A percentile compares a stretch with the other conserved stretches of the same genome.
Conservation (phyloP, 192 early-diverging fungal species). For the Backusella tarrabulga region DNA sequence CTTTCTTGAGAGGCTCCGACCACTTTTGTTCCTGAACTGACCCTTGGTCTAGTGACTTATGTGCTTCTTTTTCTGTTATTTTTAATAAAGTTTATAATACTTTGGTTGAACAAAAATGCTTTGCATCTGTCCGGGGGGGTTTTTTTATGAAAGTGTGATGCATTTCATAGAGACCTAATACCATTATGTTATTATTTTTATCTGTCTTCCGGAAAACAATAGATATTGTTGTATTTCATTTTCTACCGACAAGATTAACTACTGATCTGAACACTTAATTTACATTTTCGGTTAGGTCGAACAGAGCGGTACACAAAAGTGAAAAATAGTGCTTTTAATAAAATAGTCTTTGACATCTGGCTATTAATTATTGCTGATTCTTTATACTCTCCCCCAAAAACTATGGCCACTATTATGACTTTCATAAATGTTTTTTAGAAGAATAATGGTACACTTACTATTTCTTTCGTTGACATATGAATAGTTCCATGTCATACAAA, state of each 20-base stretch:
- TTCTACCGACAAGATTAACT: background rate
- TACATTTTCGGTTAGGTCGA: background rate
- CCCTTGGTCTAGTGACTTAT: background rate
- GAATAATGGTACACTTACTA: background rate
- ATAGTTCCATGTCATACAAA: background rate
- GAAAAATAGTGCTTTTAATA: background rate
- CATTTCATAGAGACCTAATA: background rate
- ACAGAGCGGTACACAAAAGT: background rate
- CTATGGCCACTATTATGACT: background rate
- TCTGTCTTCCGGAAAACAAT: background rate
- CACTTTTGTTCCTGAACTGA: background rate
- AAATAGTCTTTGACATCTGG: background rate
- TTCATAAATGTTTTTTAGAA: background rate
- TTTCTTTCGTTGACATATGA: background rate
- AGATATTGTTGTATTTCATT: background rate
- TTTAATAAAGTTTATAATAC: background rate
- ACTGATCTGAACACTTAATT: background rate
- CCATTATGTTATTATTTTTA: background rate
- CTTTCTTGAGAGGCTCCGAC: background rate
- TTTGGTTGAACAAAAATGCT: background rate
- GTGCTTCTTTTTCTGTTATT: background rate
- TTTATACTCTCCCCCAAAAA: background rate
- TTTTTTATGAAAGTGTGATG: background rate
- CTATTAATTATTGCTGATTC: background rate
- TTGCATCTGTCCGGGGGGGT: background rate